Evolutionary conservation across 2,329 filamentous ascomycete genomes (phyloP), one percentile per base, ranked within the genome.

Genomic region (Didymella pinodella): DNA sequence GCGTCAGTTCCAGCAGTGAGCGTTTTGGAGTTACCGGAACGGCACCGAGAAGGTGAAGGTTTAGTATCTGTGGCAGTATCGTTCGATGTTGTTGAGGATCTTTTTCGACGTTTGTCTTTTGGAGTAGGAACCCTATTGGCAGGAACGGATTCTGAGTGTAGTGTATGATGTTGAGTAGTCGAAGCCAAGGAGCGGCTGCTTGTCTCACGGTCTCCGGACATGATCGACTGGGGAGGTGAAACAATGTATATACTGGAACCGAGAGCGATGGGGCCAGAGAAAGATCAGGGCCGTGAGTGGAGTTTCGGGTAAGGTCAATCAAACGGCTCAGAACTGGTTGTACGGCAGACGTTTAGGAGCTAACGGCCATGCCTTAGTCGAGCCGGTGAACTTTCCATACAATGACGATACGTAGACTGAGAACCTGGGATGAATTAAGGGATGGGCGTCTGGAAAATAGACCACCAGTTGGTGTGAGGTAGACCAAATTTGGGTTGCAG

Each of bases 181-280:
- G 61, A 64, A 52, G 63, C 63, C 61, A 75, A 68, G 70, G 67
- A 69, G 69, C 65, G 69, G 68, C 68, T 70, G 66, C 69, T 67
- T 67, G 70, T 72, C 60, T 73, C 66, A 67, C 54, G 72, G 57
- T 60, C 63, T 63, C 73, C 67, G 56, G 73, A 71, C 73, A 76
- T 76, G 57, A 63, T 66, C 67, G 63, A 70, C 54, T 48, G 63
- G 62, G 68, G 62, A 67, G 65, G 62, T 64, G 65, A 40, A 59
- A 59, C 20, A 47, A 57, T 65, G 72, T 76, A 73, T 74, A 75
- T 76, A 74, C 68, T 65, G 60, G 60, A 65, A 63, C 58, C 62
- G 64, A 61, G 62, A 48, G 52, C 29, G 58, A 61, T 62, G 63
- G 64, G 68, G 69, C 64, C 65, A 69, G 65, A n/a, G 64, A 66